phyloP scores from a whole-genome alignment of 371 early-diverging fungal genomes.

The Lichtheimia corymbifera region DNA sequence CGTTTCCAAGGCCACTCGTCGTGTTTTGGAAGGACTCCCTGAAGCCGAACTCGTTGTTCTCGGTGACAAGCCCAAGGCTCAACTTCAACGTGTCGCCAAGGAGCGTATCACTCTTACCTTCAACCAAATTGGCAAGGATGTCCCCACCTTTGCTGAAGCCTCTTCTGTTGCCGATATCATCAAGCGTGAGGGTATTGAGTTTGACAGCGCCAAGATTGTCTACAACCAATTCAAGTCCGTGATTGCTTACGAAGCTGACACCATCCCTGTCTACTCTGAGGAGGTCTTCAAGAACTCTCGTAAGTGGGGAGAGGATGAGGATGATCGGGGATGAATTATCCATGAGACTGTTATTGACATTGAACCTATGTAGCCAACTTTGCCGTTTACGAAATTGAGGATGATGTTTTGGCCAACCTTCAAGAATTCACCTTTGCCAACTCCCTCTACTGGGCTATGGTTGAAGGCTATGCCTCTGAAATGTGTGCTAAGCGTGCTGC shows the following conservation, averaged over 20 bases:
- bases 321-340: background rate
- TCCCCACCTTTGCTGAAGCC: slow-evolving; percentile 91
- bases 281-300: slow-evolving; percentile 76
- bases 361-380: slow-evolving; percentile 61
- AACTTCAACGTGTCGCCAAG: slow-evolving; percentile 79
- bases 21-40: slow-evolving; percentile 56
- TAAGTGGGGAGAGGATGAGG: background rate
- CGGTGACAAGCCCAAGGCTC: slow-evolving; percentile 95
- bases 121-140: slow-evolving; percentile 90
- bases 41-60: slow-evolving; percentile 70
- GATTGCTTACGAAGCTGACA: slow-evolving; percentile 88
- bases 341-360: background rate
- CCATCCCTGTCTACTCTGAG: slow-evolving; percentile 67
- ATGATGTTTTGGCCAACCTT: slow-evolving; percentile 85
- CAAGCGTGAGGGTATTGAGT: slow-evolving; percentile 62
- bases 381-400: slow-evolving; percentile 88
- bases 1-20: slow-evolving; percentile 86
- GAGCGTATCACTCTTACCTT: slow-evolving; percentile 77
- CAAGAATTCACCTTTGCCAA: slow-evolving; percentile 95
- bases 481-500: slow-evolving; percentile 97
- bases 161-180: slow-evolving; percentile 82
- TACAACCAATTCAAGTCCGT: slow-evolving; percentile 95
- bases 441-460: slow-evolving; percentile 91
- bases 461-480: slow-evolving; percentile 96
- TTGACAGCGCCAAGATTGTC: slow-evolving; percentile 77